Evolutionary conservation across 176 grass and related monocot species (phyloP).

Genomic region (Carex pumila): DNA sequence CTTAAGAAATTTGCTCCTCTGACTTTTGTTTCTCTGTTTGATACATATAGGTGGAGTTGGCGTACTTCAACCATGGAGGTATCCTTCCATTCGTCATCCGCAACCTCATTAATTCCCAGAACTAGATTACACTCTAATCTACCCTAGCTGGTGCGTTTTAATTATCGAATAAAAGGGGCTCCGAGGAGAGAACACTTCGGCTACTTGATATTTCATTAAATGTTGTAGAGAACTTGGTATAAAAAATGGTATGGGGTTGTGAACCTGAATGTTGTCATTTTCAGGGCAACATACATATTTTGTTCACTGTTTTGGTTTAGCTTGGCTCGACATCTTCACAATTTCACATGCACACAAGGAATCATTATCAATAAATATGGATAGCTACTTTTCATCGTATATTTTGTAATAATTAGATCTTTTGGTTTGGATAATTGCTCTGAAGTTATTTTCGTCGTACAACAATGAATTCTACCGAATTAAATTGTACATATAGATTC

Average conservation of each 20-base stretch:
- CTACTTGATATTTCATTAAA: conserved; percentile 14
- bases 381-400: not conserved
- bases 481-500: too few species aligned
- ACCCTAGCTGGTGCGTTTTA: not conserved
- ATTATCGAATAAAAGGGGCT: not conserved
- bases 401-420: not conserved
- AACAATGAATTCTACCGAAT: too few species aligned
- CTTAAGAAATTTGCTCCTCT: not conserved
- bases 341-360: not conserved
- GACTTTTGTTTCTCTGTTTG: not conserved
- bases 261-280: not conserved
- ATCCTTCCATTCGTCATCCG: conserved; percentile 91
- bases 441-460: not conserved
- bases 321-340: not conserved
- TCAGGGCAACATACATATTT: not conserved
- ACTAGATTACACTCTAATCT: conserved; percentile 23
- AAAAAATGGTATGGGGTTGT: not conserved
- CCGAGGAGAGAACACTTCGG: not conserved
- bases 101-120: conserved; percentile 42
- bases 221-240: conserved; percentile 11
- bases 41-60: conserved; percentile 64
- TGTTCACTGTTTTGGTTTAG: not conserved
- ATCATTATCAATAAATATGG: not conserved
- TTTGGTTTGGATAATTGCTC: not conserved
- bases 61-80: conserved; percentile 91